Conservation (phyloP, 179 eudicot species). For the Beta macrorhiza region DNA sequence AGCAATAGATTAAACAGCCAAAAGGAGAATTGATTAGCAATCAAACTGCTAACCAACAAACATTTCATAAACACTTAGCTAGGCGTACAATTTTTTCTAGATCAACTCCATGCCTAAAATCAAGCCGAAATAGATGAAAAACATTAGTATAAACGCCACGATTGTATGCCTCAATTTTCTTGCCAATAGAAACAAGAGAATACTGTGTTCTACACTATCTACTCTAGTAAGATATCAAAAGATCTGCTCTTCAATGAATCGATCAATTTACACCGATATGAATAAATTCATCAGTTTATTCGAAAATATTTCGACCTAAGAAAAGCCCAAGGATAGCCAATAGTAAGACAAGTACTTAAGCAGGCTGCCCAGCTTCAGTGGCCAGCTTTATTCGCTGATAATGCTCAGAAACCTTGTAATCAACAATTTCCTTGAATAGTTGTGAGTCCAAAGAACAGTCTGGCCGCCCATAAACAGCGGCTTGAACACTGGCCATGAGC, state of each 20-base stretch:
- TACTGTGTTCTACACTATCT: neutral
- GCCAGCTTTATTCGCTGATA: slow-evolving; percentile 72
- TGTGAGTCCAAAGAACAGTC: slow-evolving; percentile 77
- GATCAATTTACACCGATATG: slow-evolving; percentile 20
- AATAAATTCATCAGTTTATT: neutral
- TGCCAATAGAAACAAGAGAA: neutral
- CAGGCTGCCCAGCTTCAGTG: slow-evolving; percentile 40
- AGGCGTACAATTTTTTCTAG: neutral
- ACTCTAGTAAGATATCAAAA: neutral
- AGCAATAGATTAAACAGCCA: neutral
- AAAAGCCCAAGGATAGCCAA: neutral
- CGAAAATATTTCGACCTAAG: neutral
- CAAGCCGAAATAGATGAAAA: neutral
- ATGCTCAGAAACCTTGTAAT: slow-evolving; percentile 90
- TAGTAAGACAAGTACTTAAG: neutral
- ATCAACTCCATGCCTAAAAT: neutral
- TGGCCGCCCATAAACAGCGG: slow-evolving; percentile 85
- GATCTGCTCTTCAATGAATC: neutral
- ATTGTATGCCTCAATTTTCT: neutral
- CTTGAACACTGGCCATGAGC: slow-evolving; percentile 91
- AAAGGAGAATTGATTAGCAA: too few species aligned
- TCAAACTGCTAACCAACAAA: neutral
- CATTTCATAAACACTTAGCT: neutral
- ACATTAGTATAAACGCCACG: too few species aligned
- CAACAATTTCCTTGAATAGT: slow-evolving; percentile 76